Evolutionary conservation across 2,329 filamentous ascomycete genomes (phyloP), one percentile per base, ranked within the genome.

Genomic region (Pseudogymnoascus sp.): DNA sequence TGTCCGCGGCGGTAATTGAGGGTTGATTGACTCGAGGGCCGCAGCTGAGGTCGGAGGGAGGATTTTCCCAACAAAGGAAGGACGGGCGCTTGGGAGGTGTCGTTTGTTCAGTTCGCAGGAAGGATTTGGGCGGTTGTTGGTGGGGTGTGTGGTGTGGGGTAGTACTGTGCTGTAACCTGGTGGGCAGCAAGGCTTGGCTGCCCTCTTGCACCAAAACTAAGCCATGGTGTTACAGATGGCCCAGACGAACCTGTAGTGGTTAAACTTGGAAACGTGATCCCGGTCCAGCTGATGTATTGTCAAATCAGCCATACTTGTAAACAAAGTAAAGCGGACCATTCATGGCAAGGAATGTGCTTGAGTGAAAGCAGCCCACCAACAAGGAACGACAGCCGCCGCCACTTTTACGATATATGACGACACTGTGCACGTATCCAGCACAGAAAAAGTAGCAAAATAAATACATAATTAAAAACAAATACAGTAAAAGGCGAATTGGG

Each of bases 381-480:
- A 55, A 52, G 49, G 49, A 55, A 55, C 49, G 19, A 7, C 49
- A 55, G 49, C 49, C 49, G 49, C 49, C 49, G 28, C 49, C 49
- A 55, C 49, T 33, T 55, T 55, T 55, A 55, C 49, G 49, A 22
- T 55, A 55, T 19, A 55, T 55, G 49, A 55, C 49, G 28, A 55
- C 49, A 55, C 49, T 7, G 49, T 33, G 16, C 49, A 6, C 45
- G 4, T 2, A 55, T 14, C 25, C n/a, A 30, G 25, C 45, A 33
- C 28, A 19, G 16, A 33, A 55, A 33, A 55, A 7, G n/a, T 16
- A 55, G 16, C 28, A 19, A 55, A 55, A 22, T 33, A 55, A 14
- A 55, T 33, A 55, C n/a, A 33, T 22, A 33, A 55, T 33, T 33
- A 33, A 55, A 55, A 55, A 55, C 28, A 55, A 55, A 19, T 33